Base-by-base conservation (phyloP, 805 yeast genomes). In the Nakazawaea holstii region DNA sequence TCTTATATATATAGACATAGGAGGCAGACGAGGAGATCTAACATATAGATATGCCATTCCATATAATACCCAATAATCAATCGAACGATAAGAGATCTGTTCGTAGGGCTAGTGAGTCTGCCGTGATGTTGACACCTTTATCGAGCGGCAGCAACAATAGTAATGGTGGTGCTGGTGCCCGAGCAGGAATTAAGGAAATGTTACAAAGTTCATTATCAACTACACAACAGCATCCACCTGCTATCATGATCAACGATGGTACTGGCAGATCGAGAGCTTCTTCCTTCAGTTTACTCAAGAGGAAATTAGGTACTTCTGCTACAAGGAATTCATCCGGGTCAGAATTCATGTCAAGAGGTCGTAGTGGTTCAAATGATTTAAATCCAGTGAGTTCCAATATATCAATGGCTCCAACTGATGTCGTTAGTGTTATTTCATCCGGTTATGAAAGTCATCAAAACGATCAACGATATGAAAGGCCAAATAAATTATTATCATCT, bases 111-210 rank as follows among this genome's bases (percentile, higher is more conserved):
- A 15, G 31, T 8, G 49, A 46, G 20, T 35, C 41, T 31, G 24
- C 43, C 14, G 41, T 45, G 14, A 29, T 33, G 39, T 14, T 41
- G 26, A 15, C 28, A 3, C 14, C 41, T 8, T 11, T 43, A 32
- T 38, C 30, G 9, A 11, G 43, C 35, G 31, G 26, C 26, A 17
- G 43, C n/a, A n/a, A n/a, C n/a, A n/a, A n/a, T n/a, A n/a, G n/a
- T n/a, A n/a, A n/a, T n/a, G n/a, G n/a, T n/a, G n/a, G n/a, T n/a
- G n/a, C n/a, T n/a, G n/a, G n/a, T n/a, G n/a, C n/a, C n/a, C n/a
- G n/a, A 17, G 11, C 41, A 2, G 41, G 43, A 35, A 43, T 47
- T 14, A 47, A 43, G 36, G 50, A 47, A 26, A 42, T 47, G 44
- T 17, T 47, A 9, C 50, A 42, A 29, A 38, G 20, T 15, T 47